Percentiles rank a stretch among this genome's conserved stretches.
These are phyloP conservation scores for Suillus sp. DNA, from an alignment of 768 basidiomycete genomes.

Conservation along the genomic window DNA sequence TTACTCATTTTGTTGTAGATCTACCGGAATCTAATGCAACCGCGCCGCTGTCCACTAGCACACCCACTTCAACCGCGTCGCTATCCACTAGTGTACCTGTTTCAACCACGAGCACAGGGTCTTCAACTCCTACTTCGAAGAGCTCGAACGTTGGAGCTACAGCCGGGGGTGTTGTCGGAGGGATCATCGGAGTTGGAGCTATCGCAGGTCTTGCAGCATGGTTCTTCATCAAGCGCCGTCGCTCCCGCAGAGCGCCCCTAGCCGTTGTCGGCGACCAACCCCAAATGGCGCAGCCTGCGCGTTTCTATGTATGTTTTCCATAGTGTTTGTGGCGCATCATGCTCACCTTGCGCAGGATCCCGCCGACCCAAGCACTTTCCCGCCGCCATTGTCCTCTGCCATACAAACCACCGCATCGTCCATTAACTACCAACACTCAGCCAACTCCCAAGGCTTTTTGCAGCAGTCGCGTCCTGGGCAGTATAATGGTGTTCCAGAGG, in stretches of 20 bases:
- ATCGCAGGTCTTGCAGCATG: slow-evolving; percentile 43
- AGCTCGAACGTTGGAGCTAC: slow-evolving; percentile 52
- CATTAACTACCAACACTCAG: slow-evolving; percentile 5
- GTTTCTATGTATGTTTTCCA: slow-evolving; percentile 29
- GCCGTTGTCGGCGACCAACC: slow-evolving; percentile 10
- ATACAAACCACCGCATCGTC: slow-evolving; percentile 10
- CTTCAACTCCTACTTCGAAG: slow-evolving; percentile 14
- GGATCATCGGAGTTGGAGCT: slow-evolving; percentile 44
- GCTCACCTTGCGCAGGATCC: slow-evolving; percentile 30
- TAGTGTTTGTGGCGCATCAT: not conserved
- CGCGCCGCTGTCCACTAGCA: slow-evolving; percentile 20
- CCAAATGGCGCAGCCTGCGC: slow-evolving; percentile 23
- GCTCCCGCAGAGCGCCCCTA: slow-evolving; percentile 23
- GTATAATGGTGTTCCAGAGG: slow-evolving; percentile 28
- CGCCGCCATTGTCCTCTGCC: slow-evolving; percentile 22
- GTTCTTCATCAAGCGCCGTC: slow-evolving; percentile 36
- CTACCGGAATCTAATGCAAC: slow-evolving; percentile 46
- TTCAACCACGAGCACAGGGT: slow-evolving; percentile 9
- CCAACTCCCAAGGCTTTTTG: slow-evolving; percentile 15
- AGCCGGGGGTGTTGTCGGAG: slow-evolving; percentile 44
- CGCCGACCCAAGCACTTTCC: slow-evolving; percentile 40
- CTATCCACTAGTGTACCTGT: slow-evolving; percentile 16
- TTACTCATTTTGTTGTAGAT: slow-evolving; percentile 28
- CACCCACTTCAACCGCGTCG: slow-evolving; percentile 4
- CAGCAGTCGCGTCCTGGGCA: slow-evolving; percentile 15